Evolutionary conservation across 192 early-diverging fungal genomes (phyloP).

Genomic region (Coemansia sp.): DNA sequence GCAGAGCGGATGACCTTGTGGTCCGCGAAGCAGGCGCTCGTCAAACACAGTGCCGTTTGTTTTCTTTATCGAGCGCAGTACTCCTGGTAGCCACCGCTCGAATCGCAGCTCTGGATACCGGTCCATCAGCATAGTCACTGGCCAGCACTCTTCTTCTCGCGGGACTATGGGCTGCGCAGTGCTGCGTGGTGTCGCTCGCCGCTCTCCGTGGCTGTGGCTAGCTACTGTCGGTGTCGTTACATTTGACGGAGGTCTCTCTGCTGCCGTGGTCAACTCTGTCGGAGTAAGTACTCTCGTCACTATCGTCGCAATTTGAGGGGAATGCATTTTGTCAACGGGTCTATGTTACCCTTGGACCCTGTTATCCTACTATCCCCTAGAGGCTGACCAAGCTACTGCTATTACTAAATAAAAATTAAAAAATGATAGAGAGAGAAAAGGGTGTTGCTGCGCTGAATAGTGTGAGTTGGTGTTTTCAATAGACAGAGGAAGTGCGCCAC

Average conservation of each 20-base stretch:
- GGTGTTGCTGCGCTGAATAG: neutral
- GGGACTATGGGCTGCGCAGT: constrained; percentile 32
- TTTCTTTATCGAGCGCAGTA: constrained; percentile 14
- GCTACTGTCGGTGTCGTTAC: constrained; percentile 5
- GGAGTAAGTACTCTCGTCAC: neutral
- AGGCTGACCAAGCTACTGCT: no score
- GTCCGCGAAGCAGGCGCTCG: constrained; percentile 39
- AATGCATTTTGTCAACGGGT: neutral
- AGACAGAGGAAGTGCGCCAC: neutral
- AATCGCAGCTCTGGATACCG: constrained; percentile 42
- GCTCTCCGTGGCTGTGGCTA: neutral
- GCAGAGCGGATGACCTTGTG: constrained; percentile 29
- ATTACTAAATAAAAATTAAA: neutral
- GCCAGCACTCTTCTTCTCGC: constrained; percentile 37
- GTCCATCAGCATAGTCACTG: constrained; percentile 32
- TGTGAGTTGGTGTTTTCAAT: neutral
- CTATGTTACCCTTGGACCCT: neutral
- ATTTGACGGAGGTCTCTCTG: neutral
- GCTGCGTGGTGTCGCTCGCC: constrained; percentile 11
- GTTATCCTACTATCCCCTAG: no score
- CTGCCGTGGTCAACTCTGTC: neutral
- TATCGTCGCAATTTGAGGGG: neutral
- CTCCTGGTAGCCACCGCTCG: constrained; percentile 41
- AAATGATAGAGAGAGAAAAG: neutral
- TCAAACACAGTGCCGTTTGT: constrained; percentile 20